Evolutionary conservation across 345 rosid genomes (phyloP), one percentile per base, ranked within the genome.

Genomic region (Viola odorata): DNA sequence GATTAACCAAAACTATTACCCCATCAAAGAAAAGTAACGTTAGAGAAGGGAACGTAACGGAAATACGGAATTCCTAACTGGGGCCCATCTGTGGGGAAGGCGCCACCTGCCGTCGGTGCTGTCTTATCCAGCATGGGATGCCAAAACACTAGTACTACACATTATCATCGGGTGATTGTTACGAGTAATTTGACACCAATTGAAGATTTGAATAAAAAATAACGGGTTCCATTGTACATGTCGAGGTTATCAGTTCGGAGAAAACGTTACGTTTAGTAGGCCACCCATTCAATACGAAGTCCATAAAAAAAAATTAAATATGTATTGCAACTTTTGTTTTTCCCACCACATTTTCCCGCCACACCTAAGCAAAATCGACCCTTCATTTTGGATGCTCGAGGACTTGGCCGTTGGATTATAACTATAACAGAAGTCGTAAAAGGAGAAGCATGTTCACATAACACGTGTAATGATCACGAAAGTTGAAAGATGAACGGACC

Each of bases 261-360:
- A n/a, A n/a, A n/a, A n/a, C n/a, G n/a, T n/a, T n/a, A n/a, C n/a
- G n/a, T n/a, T n/a, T n/a, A n/a, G n/a, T n/a, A n/a, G n/a, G n/a
- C n/a, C n/a, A n/a, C n/a, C n/a, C n/a, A n/a, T n/a, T n/a, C n/a
- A n/a, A n/a, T n/a, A n/a, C n/a, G n/a, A n/a, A n/a, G n/a, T n/a
- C n/a, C n/a, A n/a, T n/a, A n/a, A n/a, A n/a, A 10, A 9, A 41
- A 8, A 4, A 5, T 13, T 9, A 8, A 10, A 52, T 16, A 52
- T 14, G 32, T 23, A 48, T 16, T 9, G 5, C n/a, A 14, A 52
- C 45, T 49, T 55, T 37, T n/a, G n/a, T 1, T 61, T 57, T 73
- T 75, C 71, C 73, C 77, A 60, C 71, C 60, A 32, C 52, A 72
- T 8, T 75, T 80, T 77, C 85, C 82, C 85, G 85, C 85, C 80